Conservation (phyloP, 805 yeast genomes). For the Lipomyces sp. region DNA sequence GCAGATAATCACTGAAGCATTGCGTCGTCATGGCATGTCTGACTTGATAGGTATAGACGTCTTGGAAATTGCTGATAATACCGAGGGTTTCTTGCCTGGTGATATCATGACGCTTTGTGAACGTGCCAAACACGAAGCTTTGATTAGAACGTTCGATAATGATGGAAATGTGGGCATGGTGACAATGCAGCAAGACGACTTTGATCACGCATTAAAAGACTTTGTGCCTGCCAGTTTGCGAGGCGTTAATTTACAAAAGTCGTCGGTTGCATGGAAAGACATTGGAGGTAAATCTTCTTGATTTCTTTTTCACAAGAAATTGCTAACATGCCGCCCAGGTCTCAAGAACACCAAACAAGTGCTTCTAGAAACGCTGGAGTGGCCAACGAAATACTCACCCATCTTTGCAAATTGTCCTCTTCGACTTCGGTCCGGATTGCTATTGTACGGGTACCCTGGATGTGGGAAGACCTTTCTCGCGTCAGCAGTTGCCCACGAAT, state of each 20-base stretch:
- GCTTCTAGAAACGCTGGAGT: slow-evolving; percentile 85
- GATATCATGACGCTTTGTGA: slow-evolving; percentile 77
- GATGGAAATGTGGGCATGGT: slow-evolving; percentile 2
- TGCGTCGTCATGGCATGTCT: slow-evolving; percentile 14
- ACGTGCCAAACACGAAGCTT: slow-evolving; percentile 51
- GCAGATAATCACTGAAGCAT: slow-evolving; percentile 52
- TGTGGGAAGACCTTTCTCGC: slow-evolving; percentile 95
- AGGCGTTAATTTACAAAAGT: slow-evolving; percentile 84
- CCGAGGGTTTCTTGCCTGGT: slow-evolving; percentile 88
- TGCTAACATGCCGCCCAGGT: slow-evolving; percentile 44
- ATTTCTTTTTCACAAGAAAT: not conserved
- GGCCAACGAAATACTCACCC: slow-evolving; percentile 97
- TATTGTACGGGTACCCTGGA: slow-evolving; percentile 95
- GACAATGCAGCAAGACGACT: slow-evolving; percentile 46
- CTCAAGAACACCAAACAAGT: slow-evolving; percentile 73
- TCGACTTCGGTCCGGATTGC: slow-evolving; percentile 83
- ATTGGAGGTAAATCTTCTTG: slow-evolving; percentile 65
- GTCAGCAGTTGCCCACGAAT: slow-evolving; percentile 89
- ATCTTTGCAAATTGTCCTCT: slow-evolving; percentile 89
- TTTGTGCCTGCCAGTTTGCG: slow-evolving; percentile 81
- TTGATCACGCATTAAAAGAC: slow-evolving; percentile 63
- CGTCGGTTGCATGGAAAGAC: slow-evolving; percentile 77
- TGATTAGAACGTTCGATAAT: slow-evolving; percentile 38
- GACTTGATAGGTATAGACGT: slow-evolving; percentile 45
- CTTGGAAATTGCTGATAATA: slow-evolving; percentile 62